Conservation (phyloP, 495 filamentous ascomycete species). For the Rhypophila decipiens region DNA sequence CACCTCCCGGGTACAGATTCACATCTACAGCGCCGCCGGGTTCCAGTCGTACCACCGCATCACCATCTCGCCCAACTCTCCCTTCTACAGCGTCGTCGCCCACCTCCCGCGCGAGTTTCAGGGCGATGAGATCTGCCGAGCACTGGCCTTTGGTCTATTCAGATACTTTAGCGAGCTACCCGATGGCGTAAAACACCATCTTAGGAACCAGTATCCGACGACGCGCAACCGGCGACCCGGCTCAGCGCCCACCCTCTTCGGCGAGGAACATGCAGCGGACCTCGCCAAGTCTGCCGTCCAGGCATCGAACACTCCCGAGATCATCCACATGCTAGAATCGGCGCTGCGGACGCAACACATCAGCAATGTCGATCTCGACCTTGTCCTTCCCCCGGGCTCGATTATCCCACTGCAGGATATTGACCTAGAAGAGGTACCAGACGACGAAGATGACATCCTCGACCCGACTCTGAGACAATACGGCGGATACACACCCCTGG, state of each 20-base stretch:
- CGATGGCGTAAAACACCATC: constrained; percentile 60
- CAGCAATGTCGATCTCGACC: constrained; percentile 80
- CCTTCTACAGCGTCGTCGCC: constrained; percentile 87
- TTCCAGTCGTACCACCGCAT: constrained; percentile 83
- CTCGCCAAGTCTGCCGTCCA: constrained; percentile 75
- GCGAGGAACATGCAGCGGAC: constrained; percentile 88
- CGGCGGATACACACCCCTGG: constrained; percentile 63
- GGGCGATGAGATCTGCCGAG: constrained; percentile 84
- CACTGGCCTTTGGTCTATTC: constrained; percentile 80
- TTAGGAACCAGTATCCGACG: constrained; percentile 42
- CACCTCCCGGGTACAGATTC: constrained; percentile 86
- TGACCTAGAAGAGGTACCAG: constrained; percentile 46
- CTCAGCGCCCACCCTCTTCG: constrained; percentile 65
- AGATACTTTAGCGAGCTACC: constrained; percentile 91
- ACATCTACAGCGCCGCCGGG: constrained; percentile 83
- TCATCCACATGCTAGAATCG: constrained; percentile 61
- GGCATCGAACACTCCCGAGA: constrained; percentile 65
- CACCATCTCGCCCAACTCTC: constrained; percentile 86
- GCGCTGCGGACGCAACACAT: constrained; percentile 72
- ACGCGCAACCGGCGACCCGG: constrained; percentile 45
- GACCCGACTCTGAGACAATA: constrained; percentile 60
- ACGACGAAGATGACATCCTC: constrained; percentile 54
- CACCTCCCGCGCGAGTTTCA: constrained; percentile 90
- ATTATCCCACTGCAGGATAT: constrained; percentile 53
- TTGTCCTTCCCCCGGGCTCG: constrained; percentile 70